These are phyloP conservation scores for Gracilaria caudata DNA, from an alignment of 23 red algal genomes.

Conservation along the genomic window DNA sequence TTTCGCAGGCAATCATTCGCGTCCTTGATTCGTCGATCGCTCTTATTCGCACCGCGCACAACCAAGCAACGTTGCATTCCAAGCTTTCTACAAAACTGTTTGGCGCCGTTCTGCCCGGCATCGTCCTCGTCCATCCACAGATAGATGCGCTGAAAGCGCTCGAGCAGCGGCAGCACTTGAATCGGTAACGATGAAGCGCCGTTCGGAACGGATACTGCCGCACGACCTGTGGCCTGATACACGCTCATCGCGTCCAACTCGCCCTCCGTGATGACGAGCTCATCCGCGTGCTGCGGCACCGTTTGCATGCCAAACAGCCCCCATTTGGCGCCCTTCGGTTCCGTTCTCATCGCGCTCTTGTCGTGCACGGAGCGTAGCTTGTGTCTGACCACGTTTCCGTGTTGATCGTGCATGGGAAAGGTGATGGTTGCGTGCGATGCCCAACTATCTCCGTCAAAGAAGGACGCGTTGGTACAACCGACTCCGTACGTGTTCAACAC, in stretches of 20 bases:
- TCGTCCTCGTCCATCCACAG: conserved; percentile 97
- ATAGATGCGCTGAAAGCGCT: conserved; percentile 74
- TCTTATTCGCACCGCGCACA: conserved; percentile 39
- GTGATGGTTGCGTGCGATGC: conserved; percentile 49
- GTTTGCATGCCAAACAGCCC: conserved; percentile 90
- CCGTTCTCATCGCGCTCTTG: conserved; percentile 68
- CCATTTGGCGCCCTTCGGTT: conserved; percentile 77
- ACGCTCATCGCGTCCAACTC: conserved; percentile 98
- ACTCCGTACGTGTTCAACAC: conserved; percentile 71
- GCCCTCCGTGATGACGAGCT: conserved; percentile 88
- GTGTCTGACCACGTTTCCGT: conserved; percentile 34
- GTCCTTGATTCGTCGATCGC: conserved; percentile 52
- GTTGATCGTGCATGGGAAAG: conserved; percentile 69
- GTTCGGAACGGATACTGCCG: conserved; percentile 76
- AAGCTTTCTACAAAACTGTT: conserved; percentile 83
- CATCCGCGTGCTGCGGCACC: conserved; percentile 51
- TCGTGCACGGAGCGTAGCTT: conserved; percentile 69
- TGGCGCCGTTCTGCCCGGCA: conserved; percentile 74
- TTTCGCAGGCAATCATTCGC: conserved; percentile 83
- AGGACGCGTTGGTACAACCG: conserved; percentile 30
- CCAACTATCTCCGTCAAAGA: conserved; percentile 57
- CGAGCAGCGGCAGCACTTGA: conserved; percentile 63
- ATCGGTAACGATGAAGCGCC: conserved; percentile 74
- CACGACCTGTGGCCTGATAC: conserved; percentile 78
- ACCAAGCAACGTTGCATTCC: conserved; percentile 74